A percentile compares a stretch with the other conserved stretches of the same genome.
Evolutionary conservation across 768 basidiomycete species (phyloP).

Genomic region (Boletus sensibilis): DNA sequence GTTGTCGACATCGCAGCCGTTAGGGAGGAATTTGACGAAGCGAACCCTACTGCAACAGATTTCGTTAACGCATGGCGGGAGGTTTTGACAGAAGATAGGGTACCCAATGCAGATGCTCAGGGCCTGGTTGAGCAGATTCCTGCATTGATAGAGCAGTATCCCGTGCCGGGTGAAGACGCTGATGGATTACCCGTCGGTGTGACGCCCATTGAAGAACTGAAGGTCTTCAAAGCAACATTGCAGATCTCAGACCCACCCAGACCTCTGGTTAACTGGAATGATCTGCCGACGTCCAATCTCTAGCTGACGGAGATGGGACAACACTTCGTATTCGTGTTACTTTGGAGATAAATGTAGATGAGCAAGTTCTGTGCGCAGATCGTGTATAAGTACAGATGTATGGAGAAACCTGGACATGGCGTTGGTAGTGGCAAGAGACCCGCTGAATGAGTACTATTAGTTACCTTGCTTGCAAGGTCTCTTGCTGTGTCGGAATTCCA

Average conservation of each 20-base stretch:
- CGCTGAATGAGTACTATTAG: background rate
- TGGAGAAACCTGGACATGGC: background rate
- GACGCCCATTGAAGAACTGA: conserved; percentile 62
- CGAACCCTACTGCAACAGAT: conserved; percentile 54
- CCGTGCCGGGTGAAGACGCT: conserved; percentile 52
- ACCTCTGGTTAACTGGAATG: conserved; percentile 73
- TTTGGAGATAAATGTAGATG: background rate
- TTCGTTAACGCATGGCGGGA: conserved; percentile 65
- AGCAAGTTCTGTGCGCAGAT: background rate
- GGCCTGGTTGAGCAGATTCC: conserved; percentile 56
- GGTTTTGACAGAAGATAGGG: conserved; percentile 40
- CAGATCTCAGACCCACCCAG: conserved; percentile 53
- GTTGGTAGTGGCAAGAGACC: too few relatives aligned
- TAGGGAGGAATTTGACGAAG: conserved; percentile 51
- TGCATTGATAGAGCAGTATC: conserved; percentile 53
- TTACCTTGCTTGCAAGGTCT: too few relatives aligned
- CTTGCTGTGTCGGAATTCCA: too few relatives aligned
- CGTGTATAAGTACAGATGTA: background rate
- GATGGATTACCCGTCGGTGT: conserved; percentile 47
- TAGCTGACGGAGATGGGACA: conserved; percentile 29
- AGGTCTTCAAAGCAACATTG: conserved; percentile 63
- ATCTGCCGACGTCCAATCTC: conserved; percentile 60
- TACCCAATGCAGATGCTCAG: conserved; percentile 40
- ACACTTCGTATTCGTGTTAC: background rate
- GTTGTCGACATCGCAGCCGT: conserved; percentile 50